Base-by-base conservation (phyloP, 352 stramenopile species). In the Phytophthora sp. region DNA sequence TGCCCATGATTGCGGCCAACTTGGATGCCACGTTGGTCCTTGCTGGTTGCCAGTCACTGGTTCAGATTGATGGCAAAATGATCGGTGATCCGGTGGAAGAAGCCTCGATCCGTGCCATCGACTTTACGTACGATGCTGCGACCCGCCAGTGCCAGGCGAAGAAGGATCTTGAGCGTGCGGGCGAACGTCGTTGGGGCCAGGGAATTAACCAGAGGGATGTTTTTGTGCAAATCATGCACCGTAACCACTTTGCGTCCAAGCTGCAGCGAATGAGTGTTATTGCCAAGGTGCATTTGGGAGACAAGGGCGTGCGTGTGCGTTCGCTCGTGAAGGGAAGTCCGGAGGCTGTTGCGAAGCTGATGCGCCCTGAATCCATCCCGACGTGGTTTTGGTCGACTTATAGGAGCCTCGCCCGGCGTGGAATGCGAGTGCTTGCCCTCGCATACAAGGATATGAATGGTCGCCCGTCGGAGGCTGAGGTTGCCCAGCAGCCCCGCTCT, bases 21-120 rank as follows among this genome's bases (percentile, higher is more conserved):
- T 67, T 96, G 47, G 79, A 96, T 26, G 77, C 89, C 12, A 94
- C 79, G 16, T 70, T 95, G 23, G 88, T 96, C 29, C 80, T 95
- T 7, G 89, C 89, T 33, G 62, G 96, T 21, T 99, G 98, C 71
- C 98, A 99, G 71, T 98, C 97, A 31, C 85, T 99, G 15, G 97
- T 99, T 47, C 86, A 98, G 47, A 97, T 99, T 58, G 96, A 99
- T 53, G 97, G 96, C 38, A 92, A 91, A 60, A 90, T 99, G 65
- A 74, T 99, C 33, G 98, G 98, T 54, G 98, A 99, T 82, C 97
- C 98, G 21, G 90, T 99, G 9, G 98, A 99, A 87, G 90, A 97
- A 60, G 97, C 98, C 0, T 97, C 97, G 29, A 89, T 99, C 44
- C 94, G 95, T 63, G 90, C 96, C 21, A 99, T 99, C 71, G 86